A percentile compares a stretch with the other conserved stretches of the same genome.
Conservation (phyloP, 2,329 filamentous ascomycete species). For the Aspergillus sp. region DNA sequence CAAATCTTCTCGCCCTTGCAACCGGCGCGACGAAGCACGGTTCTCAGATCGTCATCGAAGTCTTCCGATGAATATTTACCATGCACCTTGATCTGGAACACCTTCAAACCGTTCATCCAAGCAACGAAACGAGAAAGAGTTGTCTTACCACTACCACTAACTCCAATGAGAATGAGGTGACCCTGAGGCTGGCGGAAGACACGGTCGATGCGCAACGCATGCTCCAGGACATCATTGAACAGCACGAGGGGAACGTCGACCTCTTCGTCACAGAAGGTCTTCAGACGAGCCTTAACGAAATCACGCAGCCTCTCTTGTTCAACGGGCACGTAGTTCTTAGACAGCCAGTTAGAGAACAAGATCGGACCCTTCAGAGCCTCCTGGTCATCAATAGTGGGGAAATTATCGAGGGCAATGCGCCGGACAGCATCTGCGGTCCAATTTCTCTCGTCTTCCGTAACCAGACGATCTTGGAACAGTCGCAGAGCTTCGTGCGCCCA, state of each 20-base stretch:
- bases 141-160: conserved; percentile 97
- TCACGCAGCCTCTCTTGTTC: conserved; percentile 93
- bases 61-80: conserved; percentile 98
- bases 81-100: conserved; percentile 99
- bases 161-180: conserved; percentile 96
- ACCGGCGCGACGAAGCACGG: conserved; percentile 87
- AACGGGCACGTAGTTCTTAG: conserved; percentile 96
- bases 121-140: conserved; percentile 96
- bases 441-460: conserved; percentile 86
- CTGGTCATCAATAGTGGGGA: conserved; percentile 91
- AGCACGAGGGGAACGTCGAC: conserved; percentile 96
- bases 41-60: conserved; percentile 95
- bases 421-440: conserved; percentile 92
- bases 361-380: conserved; percentile 90
- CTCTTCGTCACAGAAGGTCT: conserved; percentile 99
- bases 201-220: conserved; percentile 95
- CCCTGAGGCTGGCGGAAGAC: conserved; percentile 98
- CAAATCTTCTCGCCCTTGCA: conserved; percentile 99
- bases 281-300: conserved; percentile 94
- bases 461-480: conserved; percentile 95
- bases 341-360: conserved; percentile 98
- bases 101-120: conserved; percentile 99
- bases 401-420: conserved; percentile 83
- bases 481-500: conserved; percentile 97
- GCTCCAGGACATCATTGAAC: conserved; percentile 99